phyloP scores from a whole-genome alignment of 768 basidiomycete species.

The Pleurotus pulmonarius region DNA sequence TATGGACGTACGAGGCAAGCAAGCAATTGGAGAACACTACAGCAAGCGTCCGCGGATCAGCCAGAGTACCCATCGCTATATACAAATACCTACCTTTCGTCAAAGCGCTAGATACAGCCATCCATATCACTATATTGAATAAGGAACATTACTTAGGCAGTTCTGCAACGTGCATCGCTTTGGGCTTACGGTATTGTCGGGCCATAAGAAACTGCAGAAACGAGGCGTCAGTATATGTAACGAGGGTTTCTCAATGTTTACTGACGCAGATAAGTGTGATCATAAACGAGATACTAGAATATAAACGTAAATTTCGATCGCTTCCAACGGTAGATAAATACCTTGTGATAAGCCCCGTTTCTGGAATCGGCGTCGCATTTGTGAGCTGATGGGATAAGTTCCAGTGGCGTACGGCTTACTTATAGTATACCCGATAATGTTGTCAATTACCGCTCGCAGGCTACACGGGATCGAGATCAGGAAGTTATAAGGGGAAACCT shows the following conservation, averaged over 20 bases:
- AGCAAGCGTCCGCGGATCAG: background rate
- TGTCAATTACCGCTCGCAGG: background rate
- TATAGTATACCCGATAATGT: background rate
- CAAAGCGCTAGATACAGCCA: constrained; percentile 3
- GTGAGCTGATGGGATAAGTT: background rate
- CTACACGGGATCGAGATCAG: background rate
- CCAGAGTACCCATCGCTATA: background rate
- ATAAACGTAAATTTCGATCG: background rate
- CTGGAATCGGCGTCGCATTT: background rate
- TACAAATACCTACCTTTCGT: background rate
- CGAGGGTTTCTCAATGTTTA: background rate
- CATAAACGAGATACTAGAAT: background rate
- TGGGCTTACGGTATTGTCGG: background rate
- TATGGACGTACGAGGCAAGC: background rate
- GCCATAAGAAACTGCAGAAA: background rate
- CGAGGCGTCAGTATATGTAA: too few relatives aligned
- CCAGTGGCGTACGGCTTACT: background rate
- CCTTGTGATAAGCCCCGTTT: constrained; percentile 5
- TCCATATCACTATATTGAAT: background rate
- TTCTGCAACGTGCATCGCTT: background rate
- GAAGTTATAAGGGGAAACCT: background rate
- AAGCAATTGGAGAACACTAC: background rate
- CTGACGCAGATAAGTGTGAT: constrained; percentile 4
- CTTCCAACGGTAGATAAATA: background rate
- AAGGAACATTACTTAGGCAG: background rate